Evolutionary conservation across 2,329 filamentous ascomycete species (phyloP), one percentile per base, ranked within the genome.

Genomic region (Plectosphaerella sp.): DNA sequence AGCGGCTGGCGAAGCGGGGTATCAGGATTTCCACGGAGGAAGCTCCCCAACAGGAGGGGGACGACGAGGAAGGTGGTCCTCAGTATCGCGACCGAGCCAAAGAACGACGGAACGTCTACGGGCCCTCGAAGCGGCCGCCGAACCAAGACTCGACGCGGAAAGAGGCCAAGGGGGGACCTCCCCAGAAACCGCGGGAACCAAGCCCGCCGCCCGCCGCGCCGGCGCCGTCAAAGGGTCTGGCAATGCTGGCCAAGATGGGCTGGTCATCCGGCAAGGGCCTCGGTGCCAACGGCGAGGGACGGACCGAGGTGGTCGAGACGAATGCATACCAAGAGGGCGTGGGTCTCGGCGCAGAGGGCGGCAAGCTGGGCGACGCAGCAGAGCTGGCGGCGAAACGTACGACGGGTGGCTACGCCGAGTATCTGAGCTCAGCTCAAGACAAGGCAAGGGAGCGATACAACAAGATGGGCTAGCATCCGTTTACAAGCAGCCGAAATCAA

Each of bases 171-270:
- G 20, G 52, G 52, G n/a, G 43, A 52, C 20, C 55, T 58, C 0
- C 46, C 36, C 28, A 28, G 45, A 45, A 49, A 11, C 20, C 39
- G 54, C 35, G 53, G 50, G 54, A 64, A 59, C 64, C 41, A 71
- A 75, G 51, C 61, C 53, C 63, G 1, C 15, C 51, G 2, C 51
- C 64, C 8, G 66, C 71, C 33, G 68, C 74, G 7, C 64, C 65
- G 48, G 69, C 74, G 54, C 16, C 16, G 7, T 84, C 82, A 36
- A 88, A 86, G 65, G 85, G 86, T 12, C 83, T 83, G 0, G 81
- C 82, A 3, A 75, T 89, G 62, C 72, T 90, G 39, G 82, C 83
- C 39, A 89, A 89, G 72, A 87, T 88, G 82, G 87, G 87, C 24
- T 89, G 86, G 86, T 82, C 72, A 20, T 73, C 77, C 1, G 86